These are phyloP conservation scores for Apiospora kogelbergensis DNA, from an alignment of 2,329 filamentous ascomycete genomes.

Conservation along the genomic window DNA sequence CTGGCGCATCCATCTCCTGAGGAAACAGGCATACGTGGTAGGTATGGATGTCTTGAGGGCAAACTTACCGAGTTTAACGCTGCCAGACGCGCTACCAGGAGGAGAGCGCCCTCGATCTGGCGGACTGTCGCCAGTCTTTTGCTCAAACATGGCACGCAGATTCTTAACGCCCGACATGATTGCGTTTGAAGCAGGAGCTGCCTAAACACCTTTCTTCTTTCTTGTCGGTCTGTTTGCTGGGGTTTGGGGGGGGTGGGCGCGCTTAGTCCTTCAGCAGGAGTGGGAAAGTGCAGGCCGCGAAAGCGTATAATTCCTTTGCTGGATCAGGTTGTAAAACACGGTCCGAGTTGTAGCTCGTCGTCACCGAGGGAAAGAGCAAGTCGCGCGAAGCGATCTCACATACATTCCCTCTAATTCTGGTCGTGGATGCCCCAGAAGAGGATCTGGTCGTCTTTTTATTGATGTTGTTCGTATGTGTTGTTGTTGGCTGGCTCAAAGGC, in stretches of 20 bases:
- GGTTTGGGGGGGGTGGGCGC: background rate
- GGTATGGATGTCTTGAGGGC: constrained; percentile 18
- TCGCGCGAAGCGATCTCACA: constrained; percentile 6
- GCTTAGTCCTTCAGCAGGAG: background rate
- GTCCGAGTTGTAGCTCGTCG: constrained; percentile 4
- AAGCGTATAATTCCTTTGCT: background rate
- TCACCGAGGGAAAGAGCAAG: constrained; percentile 8
- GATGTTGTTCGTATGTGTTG: background rate
- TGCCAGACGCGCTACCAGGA: constrained; percentile 26
- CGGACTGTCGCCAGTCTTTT: constrained; percentile 64
- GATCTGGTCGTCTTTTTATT: background rate
- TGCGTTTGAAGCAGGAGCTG: constrained; percentile 16
- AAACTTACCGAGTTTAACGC: constrained; percentile 36
- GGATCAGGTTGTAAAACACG: constrained; percentile 6
- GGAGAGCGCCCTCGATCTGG: constrained; percentile 70
- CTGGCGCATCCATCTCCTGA: background rate
- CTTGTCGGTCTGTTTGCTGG: background rate
- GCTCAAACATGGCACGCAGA: constrained; percentile 79
- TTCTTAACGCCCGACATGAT: constrained; percentile 70
- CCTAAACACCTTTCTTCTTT: background rate
- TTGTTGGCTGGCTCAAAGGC: background rate
- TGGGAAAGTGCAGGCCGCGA: background rate
- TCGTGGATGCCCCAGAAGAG: background rate
- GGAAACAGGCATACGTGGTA: background rate
- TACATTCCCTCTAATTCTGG: background rate